Percentiles rank a stretch among this genome's conserved stretches.
phyloP scores from a whole-genome alignment of 208 protist species.

The Leishmania guyanensis region DNA sequence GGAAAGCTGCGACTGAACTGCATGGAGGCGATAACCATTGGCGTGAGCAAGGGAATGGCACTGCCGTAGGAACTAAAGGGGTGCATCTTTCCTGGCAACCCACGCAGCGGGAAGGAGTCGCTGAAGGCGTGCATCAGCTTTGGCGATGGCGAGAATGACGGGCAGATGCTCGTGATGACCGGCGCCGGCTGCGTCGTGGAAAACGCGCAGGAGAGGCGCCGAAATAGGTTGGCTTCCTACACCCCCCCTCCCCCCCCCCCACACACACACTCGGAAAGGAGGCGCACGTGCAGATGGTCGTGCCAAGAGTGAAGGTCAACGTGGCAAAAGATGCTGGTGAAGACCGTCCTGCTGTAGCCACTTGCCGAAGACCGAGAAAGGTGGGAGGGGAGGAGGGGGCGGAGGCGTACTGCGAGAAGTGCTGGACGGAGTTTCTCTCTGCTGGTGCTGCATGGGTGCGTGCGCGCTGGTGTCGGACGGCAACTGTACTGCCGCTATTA shows the following conservation, averaged over 20 bases:
- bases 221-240: slow-evolving; percentile 18
- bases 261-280: slow-evolving; percentile 11
- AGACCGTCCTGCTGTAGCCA: slow-evolving; percentile 29
- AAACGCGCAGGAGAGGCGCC: slow-evolving; percentile 33
- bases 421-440: background rate
- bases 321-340: slow-evolving; percentile 40
- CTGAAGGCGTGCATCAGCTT: slow-evolving; percentile 48
- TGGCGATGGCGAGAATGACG: slow-evolving; percentile 56
- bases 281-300: slow-evolving; percentile 39
- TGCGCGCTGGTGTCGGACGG: background rate
- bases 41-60: slow-evolving; percentile 48
- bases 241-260: no score
- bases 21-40: slow-evolving; percentile 49
- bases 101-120: slow-evolving; percentile 17
- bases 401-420: background rate
- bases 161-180: slow-evolving; percentile 37
- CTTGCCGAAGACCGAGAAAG: background rate
- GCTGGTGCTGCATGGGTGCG: background rate
- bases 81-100: slow-evolving; percentile 22
- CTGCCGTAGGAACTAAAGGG: slow-evolving; percentile 27
- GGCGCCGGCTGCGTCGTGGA: slow-evolving; percentile 47
- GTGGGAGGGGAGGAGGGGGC: background rate
- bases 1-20: background rate
- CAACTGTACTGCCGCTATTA: background rate
- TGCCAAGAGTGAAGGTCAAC: slow-evolving; percentile 37